Conservation (phyloP, 805 yeast species). For the Scheffersomyces lignosus region DNA sequence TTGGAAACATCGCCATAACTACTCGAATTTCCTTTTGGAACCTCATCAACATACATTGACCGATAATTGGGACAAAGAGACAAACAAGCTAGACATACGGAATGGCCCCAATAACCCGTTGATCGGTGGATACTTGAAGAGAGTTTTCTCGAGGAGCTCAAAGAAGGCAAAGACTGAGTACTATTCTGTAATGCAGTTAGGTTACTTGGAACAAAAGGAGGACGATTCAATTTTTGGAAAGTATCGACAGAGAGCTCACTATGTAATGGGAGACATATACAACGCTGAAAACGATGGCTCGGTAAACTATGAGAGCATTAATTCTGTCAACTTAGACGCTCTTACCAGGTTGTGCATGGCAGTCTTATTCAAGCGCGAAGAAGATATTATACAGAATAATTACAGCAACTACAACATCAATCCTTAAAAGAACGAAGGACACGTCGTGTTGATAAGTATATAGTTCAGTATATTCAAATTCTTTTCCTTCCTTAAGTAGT, state of each 20-base stretch:
- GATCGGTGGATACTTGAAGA: neutral
- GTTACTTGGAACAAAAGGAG: neutral
- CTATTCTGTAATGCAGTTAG: constrained; percentile 1
- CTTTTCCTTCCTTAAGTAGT: too few species aligned
- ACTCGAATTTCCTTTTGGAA: constrained; percentile 1
- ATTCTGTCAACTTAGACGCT: constrained; percentile 1
- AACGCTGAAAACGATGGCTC: neutral
- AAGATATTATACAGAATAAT: too few species aligned
- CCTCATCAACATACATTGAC: constrained; percentile 3
- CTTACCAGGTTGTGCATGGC: constrained; percentile 7
- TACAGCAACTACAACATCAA: too few species aligned
- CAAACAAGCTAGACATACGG: constrained; percentile 8
- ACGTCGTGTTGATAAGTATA: too few species aligned
- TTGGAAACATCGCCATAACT: neutral
- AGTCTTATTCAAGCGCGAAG: constrained; percentile 5
- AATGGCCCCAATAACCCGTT: constrained; percentile 6
- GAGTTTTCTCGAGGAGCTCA: neutral
- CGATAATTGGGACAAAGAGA: constrained; percentile 7
- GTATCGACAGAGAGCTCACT: constrained; percentile 1
- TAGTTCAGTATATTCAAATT: too few species aligned
- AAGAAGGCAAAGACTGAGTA: constrained; percentile 1
- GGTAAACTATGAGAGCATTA: neutral
- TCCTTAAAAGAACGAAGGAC: too few species aligned
- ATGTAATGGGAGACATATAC: neutral
- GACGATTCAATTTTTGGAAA: neutral